Percentiles rank a stretch among this genome's conserved stretches.
These are phyloP conservation scores for Fraxinus dipetala DNA, from an alignment of 305 asterid species.

Conservation along the genomic window DNA sequence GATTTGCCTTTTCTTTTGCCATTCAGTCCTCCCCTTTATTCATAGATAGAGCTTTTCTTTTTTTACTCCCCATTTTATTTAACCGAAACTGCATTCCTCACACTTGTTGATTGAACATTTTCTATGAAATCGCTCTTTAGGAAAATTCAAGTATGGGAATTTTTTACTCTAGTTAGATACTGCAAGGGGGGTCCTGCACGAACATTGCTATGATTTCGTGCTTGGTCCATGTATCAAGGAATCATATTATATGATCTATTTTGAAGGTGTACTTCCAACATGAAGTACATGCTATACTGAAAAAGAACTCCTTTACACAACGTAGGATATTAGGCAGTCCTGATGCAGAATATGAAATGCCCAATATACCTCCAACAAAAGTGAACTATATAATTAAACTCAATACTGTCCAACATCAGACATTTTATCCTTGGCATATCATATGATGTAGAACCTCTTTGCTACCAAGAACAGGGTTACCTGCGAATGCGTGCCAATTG, in stretches of 20 bases:
- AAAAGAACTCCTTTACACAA: background rate
- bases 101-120: background rate
- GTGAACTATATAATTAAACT: background rate
- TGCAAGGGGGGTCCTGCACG: background rate
- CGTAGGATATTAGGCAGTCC: background rate
- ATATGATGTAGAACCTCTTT: background rate
- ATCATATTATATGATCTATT: background rate
- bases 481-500: slow-evolving; percentile 80
- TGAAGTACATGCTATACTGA: background rate
- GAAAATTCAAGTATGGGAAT: background rate
- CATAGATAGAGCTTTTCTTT: background rate
- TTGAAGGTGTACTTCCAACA: background rate
- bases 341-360: background rate
- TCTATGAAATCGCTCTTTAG: background rate
- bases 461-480: slow-evolving; percentile 24
- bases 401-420: background rate
- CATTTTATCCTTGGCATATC: background rate
- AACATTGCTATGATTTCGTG: background rate
- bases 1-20: background rate
- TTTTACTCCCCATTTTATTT: background rate
- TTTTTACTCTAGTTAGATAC: background rate
- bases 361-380: background rate
- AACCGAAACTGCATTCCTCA: background rate
- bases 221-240: background rate
- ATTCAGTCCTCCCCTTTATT: background rate